Percentiles rank a stretch among this genome's conserved stretches.
These are phyloP conservation scores for Croton laevigatus DNA, from an alignment of 441 rosid species.

Conservation along the genomic window DNA sequence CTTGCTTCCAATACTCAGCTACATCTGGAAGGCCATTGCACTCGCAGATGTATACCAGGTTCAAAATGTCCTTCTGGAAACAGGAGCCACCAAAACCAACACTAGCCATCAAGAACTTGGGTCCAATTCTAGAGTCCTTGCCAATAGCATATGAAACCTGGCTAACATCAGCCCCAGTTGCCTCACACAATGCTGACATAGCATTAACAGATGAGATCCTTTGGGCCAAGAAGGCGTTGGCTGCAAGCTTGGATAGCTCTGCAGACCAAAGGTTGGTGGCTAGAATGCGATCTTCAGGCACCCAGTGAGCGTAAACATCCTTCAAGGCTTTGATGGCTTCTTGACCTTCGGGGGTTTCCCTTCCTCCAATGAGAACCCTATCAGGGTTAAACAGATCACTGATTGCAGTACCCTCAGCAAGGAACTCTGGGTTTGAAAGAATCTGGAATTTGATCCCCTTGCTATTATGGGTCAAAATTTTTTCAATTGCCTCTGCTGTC, in stretches of 20 bases:
- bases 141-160: conserved; percentile 82
- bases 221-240: conserved; percentile 95
- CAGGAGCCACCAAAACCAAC: conserved; percentile 97
- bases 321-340: conserved; percentile 76
- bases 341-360: conserved; percentile 89
- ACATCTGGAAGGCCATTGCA: conserved; percentile 95
- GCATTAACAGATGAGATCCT: conserved; percentile 95
- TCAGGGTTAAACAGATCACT: conserved; percentile 75
- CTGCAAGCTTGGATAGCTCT: conserved; percentile 93
- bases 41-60: conserved; percentile 87
- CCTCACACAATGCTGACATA: conserved; percentile 95
- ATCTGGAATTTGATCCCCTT: conserved; percentile 95
- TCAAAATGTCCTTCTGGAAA: conserved; percentile 89
- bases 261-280: conserved; percentile 97
- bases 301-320: conserved; percentile 90
- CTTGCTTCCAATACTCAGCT: conserved; percentile 94
- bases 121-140: conserved; percentile 79
- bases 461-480: conserved; percentile 85
- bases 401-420: conserved; percentile 96
- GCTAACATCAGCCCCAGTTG: conserved; percentile 86
- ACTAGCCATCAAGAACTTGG: conserved; percentile 84
- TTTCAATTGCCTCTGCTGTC: conserved; percentile 93
- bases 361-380: conserved; percentile 92
- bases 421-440: conserved; percentile 96
- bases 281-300: conserved; percentile 73